Conservation (phyloP, 2,329 filamentous ascomycete genomes). For the Arachnomyces sp. region DNA sequence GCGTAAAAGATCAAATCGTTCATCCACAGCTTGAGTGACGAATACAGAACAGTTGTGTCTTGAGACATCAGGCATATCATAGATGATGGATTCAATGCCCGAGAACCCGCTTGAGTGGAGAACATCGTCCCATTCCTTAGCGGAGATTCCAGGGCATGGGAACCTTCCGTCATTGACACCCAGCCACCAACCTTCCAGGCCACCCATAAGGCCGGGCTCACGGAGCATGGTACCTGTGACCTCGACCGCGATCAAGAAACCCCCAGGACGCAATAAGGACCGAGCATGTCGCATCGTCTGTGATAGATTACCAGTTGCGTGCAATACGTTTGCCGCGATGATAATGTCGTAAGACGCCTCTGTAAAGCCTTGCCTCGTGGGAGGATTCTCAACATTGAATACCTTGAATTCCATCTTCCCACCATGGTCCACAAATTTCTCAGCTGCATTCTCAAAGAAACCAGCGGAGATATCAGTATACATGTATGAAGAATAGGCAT, state of each 20-base stretch:
- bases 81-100: constrained; percentile 16
- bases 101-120: constrained; percentile 21
- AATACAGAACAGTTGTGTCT: constrained; percentile 18
- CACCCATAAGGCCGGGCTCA: constrained; percentile 22
- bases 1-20: constrained; percentile 19
- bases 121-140: constrained; percentile 16
- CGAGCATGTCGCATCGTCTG: constrained; percentile 27
- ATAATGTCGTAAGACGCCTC: constrained; percentile 30
- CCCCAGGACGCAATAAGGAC: constrained; percentile 38
- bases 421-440: constrained; percentile 16
- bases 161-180: constrained; percentile 16
- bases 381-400: constrained; percentile 12
- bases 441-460: constrained; percentile 31
- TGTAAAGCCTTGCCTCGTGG: constrained; percentile 2
- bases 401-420: constrained; percentile 13
- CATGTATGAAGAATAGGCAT: constrained; percentile 7
- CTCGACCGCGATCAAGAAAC: constrained; percentile 41
- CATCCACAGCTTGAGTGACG: constrained; percentile 27
- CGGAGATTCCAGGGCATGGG: constrained; percentile 4
- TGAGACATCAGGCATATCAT: no score
- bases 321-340: constrained; percentile 34
- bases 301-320: constrained; percentile 26
- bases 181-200: constrained; percentile 29
- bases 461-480: constrained; percentile 34
- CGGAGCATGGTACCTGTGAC: constrained; percentile 20